A percentile compares a stretch with the other conserved stretches of the same genome.
Conservation (phyloP, 2,329 filamentous ascomycete species). For the Ophiostoma tasmaniense region DNA sequence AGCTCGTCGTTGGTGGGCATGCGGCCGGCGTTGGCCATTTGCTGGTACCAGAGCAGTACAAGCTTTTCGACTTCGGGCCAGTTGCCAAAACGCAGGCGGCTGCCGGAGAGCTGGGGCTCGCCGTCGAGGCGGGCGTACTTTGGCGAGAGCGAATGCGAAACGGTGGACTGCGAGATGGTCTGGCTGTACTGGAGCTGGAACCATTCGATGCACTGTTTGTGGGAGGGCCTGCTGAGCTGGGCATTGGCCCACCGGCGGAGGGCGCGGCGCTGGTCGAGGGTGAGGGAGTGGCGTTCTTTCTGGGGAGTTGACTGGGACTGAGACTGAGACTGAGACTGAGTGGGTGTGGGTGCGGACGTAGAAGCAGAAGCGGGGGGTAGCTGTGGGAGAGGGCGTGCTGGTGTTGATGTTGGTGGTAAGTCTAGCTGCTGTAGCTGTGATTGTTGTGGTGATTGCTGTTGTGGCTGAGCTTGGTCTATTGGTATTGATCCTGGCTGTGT, state of each 20-base stretch:
- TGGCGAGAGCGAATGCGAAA: conserved; percentile 52
- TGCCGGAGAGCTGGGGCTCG: conserved; percentile 54
- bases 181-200: conserved; percentile 50
- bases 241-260: conserved; percentile 52
- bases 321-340: neutral
- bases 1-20: conserved; percentile 55
- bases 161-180: conserved; percentile 54
- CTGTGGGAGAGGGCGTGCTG: conserved; percentile 5
- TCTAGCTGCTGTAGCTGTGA: conserved; percentile 1
- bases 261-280: conserved; percentile 53
- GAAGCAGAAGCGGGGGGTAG: neutral
- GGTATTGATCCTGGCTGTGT: neutral
- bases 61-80: conserved; percentile 52
- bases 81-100: conserved; percentile 53
- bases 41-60: conserved; percentile 47
- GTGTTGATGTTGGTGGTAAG: neutral
- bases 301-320: conserved; percentile 20
- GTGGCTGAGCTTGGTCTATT: neutral
- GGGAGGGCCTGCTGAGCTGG: conserved; percentile 48
- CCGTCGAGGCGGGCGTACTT: conserved; percentile 55
- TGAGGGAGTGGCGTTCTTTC: conserved; percentile 51
- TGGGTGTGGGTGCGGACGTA: neutral
- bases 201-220: conserved; percentile 57
- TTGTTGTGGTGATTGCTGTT: conserved; percentile 3
- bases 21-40: conserved; percentile 43